Conservation (phyloP, 2,329 filamentous ascomycete genomes). For the Microsporum canis region DNA sequence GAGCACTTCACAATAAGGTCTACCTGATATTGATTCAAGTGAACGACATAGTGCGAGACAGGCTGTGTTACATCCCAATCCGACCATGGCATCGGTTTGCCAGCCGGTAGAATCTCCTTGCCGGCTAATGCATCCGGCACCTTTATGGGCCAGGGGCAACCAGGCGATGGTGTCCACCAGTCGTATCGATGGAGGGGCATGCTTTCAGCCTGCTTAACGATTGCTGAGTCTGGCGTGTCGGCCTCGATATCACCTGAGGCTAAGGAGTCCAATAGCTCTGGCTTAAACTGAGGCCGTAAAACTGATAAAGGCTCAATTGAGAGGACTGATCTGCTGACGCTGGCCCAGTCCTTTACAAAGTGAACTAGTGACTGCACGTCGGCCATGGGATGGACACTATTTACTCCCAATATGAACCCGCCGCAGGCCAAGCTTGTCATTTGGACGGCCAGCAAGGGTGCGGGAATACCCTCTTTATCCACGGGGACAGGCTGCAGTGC, state of each 20-base stretch:
- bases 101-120: not conserved
- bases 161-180: not conserved
- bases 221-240: not conserved
- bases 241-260: not conserved
- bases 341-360: slow-evolving; percentile 35
- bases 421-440: slow-evolving; percentile 33
- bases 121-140: not conserved
- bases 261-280: not conserved
- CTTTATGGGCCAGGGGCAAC: not conserved
- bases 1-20: slow-evolving; percentile 22
- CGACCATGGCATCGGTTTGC: not conserved
- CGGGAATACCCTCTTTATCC: slow-evolving; percentile 19
- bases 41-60: slow-evolving; percentile 26
- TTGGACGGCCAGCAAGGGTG: slow-evolving; percentile 28
- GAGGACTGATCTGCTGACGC: slow-evolving; percentile 18
- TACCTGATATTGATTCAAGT: slow-evolving; percentile 30
- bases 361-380: slow-evolving; percentile 36
- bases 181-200: slow-evolving; percentile 1
- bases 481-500: slow-evolving; percentile 14
- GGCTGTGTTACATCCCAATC: not conserved
- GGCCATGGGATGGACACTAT: slow-evolving; percentile 35
- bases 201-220: not conserved
- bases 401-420: slow-evolving; percentile 33
- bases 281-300: slow-evolving; percentile 14
- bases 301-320: slow-evolving; percentile 30